Conservation (phyloP, 306 rosid genomes). For the Begonia fuchsioides region DNA sequence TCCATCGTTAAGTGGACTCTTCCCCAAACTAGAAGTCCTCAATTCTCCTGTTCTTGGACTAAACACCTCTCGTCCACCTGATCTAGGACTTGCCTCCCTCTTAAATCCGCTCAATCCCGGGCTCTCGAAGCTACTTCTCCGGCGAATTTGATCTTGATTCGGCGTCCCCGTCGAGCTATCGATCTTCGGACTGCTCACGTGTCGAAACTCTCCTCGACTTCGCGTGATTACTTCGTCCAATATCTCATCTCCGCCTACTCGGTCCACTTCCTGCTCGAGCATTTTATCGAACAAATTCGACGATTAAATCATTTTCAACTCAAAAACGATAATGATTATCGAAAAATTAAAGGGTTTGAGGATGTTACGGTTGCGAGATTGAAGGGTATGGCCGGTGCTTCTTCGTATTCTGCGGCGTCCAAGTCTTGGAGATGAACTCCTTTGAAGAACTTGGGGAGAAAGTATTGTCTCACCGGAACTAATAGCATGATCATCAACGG, state of each 20-base stretch:
- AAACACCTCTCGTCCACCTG: constrained; percentile 33
- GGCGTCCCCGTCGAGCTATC: constrained; percentile 78
- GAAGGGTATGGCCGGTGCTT: constrained; percentile 68
- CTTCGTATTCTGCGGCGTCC: constrained; percentile 92
- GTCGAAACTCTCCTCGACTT: constrained; percentile 94
- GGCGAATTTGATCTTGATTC: constrained; percentile 9
- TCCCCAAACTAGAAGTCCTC: constrained; percentile 40
- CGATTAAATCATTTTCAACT: neutral
- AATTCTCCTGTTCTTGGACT: constrained; percentile 47
- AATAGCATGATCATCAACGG: constrained; percentile 94
- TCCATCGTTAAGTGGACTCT: constrained; percentile 45
- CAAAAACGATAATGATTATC: neutral
- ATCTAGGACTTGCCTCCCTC: constrained; percentile 54
- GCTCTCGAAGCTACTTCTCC: constrained; percentile 31
- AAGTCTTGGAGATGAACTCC: constrained; percentile 89
- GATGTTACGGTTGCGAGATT: constrained; percentile 52
- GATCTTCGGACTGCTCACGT: constrained; percentile 58
- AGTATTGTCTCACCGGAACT: constrained; percentile 76
- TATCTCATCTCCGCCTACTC: constrained; percentile 62
- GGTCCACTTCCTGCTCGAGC: constrained; percentile 52
- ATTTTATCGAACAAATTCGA: neutral
- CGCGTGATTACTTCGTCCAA: constrained; percentile 75
- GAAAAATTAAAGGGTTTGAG: neutral
- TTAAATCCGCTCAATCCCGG: constrained; percentile 36
- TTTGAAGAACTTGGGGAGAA: constrained; percentile 83